Base-by-base conservation (phyloP, 805 yeast species). In the Hyphopichia homilentoma region DNA sequence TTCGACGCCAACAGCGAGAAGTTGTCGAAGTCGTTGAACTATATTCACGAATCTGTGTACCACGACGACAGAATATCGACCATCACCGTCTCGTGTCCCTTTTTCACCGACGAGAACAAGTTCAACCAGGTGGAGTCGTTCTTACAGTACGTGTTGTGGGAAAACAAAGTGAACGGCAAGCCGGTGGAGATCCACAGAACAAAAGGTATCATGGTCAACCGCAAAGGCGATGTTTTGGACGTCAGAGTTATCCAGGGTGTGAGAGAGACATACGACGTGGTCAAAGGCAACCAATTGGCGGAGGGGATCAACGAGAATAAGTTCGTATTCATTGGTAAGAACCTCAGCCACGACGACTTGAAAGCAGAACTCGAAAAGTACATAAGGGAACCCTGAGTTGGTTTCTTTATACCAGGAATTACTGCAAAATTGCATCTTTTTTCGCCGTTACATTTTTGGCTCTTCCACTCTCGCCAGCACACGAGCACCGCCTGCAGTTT, bases 161-260 rank as follows among this genome's bases (percentile, higher is more conserved):
- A 76, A 46, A 69, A 61, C 36, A 29, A 16, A 4, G 65, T 68
- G 20, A 65, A 59, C 16, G 72, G 59, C 2, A 56, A 57, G 19
- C 47, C 48, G 1, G 69, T 76, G 3, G 96, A 87, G 40, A 69
- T 93, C 2, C 96, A 88, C 45, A 63, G 97, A 40, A 63, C 83
- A 2, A 93, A 93, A 52, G 97, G 96, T 1, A 55, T 85, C 7
- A 41, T 88, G 6, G 70, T 79, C 39, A 32, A 36, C 19, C 46
- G 54, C n/a, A 50, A 56, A 6, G 54, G 51, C 2, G 44, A 54
- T 4, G 39, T 39, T 9, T 44, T 43, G 0, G 57, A 53, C 6
- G 77, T 71, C 15, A 70, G 74, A 41, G 84, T 88, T 6, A 60
- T 93, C 7, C 98, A 93, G 54, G 97, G 95, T 8, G 98, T 93